These are phyloP conservation scores for Capsicum baccatum DNA, from an alignment of 257 asterid species.

Conservation along the genomic window DNA sequence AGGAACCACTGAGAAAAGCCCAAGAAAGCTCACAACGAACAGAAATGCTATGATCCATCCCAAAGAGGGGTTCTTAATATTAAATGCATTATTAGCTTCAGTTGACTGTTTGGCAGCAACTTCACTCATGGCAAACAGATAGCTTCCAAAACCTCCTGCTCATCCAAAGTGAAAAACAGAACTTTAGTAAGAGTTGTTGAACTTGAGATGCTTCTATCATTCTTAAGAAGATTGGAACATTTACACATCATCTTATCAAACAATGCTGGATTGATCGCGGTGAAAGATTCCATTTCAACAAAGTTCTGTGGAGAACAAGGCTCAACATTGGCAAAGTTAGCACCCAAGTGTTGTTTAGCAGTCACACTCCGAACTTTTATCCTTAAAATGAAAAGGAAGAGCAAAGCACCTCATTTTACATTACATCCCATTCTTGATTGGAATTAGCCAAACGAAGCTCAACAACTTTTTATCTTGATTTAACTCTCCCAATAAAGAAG, in stretches of 20 bases:
- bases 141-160: conserved; percentile 95
- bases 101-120: conserved; percentile 66
- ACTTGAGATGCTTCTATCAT: neutral
- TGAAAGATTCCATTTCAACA: neutral
- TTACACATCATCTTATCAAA: neutral
- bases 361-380: neutral
- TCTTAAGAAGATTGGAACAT: neutral
- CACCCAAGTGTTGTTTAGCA: neutral
- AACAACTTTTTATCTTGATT: neutral
- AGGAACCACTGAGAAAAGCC: conserved; percentile 89
- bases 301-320: conserved; percentile 6
- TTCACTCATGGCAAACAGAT: conserved; percentile 91
- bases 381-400: neutral
- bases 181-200: neutral
- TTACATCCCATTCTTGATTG: neutral
- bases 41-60: conserved; percentile 92
- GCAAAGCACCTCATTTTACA: neutral
- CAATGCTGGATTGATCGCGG: neutral
- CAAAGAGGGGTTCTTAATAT: conserved; percentile 73
- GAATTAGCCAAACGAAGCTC: neutral
- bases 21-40: conserved; percentile 90
- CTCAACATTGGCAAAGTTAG: neutral
- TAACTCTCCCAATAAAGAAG: neutral
- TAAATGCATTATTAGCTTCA: conserved; percentile 49
- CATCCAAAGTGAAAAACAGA: conserved; percentile 27